Base-by-base conservation (phyloP, 345 rosid genomes). In the Eucalyptus caleyi region DNA sequence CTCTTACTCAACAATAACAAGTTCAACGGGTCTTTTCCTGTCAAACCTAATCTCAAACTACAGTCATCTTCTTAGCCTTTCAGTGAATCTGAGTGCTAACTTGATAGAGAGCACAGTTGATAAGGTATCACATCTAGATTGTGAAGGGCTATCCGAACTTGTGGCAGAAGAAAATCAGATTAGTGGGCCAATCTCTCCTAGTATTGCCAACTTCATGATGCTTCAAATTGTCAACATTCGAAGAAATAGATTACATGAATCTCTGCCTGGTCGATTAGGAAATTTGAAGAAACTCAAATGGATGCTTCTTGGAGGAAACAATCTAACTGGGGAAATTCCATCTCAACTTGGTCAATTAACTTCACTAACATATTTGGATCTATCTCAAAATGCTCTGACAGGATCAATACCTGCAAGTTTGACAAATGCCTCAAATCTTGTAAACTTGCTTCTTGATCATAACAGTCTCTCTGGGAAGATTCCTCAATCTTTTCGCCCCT, bases 91-190 rank as follows among this genome's bases (percentile, higher is more conserved):
- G 94, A 94, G 95, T 83, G 91, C 89, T 72, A 94, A 95, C 90
- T 91, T 86, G 88, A 87, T 93, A 21, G 92, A 90, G 18, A 92
- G 94, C 77, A 91, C 53, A 88, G 88, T 91, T 67, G 77, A 59
- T 44, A 91, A 90, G 40, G 59, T 86, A 42, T 89, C 90, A 90
- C 87, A 87, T 90, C 91, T 89, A 72, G 85, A 86, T 87, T 95
- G 97, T 87, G 72, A 51, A 50, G 87, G 53, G 80, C 77, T 93
- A 50, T 88, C 62, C 62, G 93, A 92, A 89, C 88, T 93, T 87
- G 94, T 92, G 89, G 96, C 95, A 34, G 95, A 95, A 16, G 69
- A 91, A 26, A 95, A 95, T 90, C 93, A 42, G 90, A 95, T 95
- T 42, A 51, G 89, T 53, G 94, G 94, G 83, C 89, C 91, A 86